phyloP scores from a whole-genome alignment of 2,329 filamentous ascomycete genomes.

The Nemania sp. region DNA sequence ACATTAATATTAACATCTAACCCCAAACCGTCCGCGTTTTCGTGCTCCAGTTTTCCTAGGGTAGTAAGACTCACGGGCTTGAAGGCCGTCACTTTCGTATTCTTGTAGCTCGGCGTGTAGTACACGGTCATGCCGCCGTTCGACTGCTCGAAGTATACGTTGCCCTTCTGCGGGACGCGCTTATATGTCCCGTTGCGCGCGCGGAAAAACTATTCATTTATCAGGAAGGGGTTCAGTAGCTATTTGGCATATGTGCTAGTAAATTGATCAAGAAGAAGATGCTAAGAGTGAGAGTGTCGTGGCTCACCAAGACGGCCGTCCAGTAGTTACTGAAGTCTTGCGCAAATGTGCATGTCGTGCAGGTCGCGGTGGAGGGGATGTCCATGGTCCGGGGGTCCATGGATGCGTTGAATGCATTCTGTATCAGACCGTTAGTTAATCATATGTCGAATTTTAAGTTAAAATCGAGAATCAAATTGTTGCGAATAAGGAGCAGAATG shows the following conservation, averaged over 20 bases:
- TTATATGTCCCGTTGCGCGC: slow-evolving; percentile 44
- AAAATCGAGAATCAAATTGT: not conserved
- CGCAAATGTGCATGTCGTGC: slow-evolving; percentile 49
- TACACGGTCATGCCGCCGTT: slow-evolving; percentile 48
- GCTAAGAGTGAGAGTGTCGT: no score
- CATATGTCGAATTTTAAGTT: no score
- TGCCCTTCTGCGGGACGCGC: slow-evolving; percentile 33
- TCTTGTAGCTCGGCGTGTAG: slow-evolving; percentile 40
- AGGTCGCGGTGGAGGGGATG: slow-evolving; percentile 40
- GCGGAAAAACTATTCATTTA: no score
- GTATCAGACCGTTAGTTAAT: not conserved
- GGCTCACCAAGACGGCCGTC: not conserved
- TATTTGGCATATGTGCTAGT: no score
- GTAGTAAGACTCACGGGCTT: slow-evolving; percentile 37
- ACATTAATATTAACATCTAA: no score
- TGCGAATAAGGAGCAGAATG: not conserved
- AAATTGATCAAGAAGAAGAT: no score
- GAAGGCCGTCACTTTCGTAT: slow-evolving; percentile 44
- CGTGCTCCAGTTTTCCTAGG: no score
- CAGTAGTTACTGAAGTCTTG: slow-evolving; percentile 49
- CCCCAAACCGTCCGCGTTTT: slow-evolving; percentile 4
- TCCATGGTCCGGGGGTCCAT: slow-evolving; percentile 36
- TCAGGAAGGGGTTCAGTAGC: no score
- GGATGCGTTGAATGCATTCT: slow-evolving; percentile 40
- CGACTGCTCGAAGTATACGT: slow-evolving; percentile 39